Base-by-base conservation (phyloP, 768 basidiomycete species). In the Macrolepiota dolichaula region DNA sequence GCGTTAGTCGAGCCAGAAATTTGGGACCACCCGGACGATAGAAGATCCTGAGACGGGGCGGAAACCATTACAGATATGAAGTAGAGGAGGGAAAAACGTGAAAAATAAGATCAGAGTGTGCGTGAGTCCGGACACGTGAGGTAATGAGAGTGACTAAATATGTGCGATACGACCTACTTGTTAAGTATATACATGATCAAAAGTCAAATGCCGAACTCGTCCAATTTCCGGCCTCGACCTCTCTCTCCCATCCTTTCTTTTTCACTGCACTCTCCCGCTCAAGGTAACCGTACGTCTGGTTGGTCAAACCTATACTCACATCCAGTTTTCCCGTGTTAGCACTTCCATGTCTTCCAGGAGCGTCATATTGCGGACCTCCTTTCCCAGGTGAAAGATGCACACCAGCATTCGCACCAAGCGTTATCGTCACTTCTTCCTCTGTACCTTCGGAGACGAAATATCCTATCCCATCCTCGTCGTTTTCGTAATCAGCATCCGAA, bases 121-220 rank as follows among this genome's bases (percentile, higher is more conserved):
- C 38, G 38, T 40, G 12, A n/a, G n/a, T n/a, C n/a, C n/a, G n/a
- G n/a, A n/a, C n/a, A n/a, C n/a, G n/a, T n/a, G n/a, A n/a, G n/a
- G n/a, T n/a, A n/a, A n/a, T n/a, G n/a, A n/a, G n/a, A n/a, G n/a
- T n/a, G n/a, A n/a, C n/a, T n/a, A n/a, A n/a, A n/a, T n/a, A n/a
- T n/a, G n/a, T n/a, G n/a, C n/a, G n/a, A n/a, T n/a, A n/a, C n/a
- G n/a, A n/a, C n/a, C n/a, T n/a, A n/a, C n/a, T n/a, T n/a, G n/a
- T n/a, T n/a, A n/a, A n/a, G n/a, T n/a, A n/a, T n/a, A n/a, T 19
- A 12, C 17, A 50, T 27, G 57, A 27, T 52, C 32, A 68, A 24
- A 73, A 66, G 63, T 78, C 72, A 57, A 78, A 78, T 1, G 71
- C 76, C 4, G 55, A 52, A 57, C 77, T 77, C 57, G 69, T 69